Evolutionary conservation across 192 early-diverging fungal species (phyloP).

Genomic region (Obelidium mucronatum): DNA sequence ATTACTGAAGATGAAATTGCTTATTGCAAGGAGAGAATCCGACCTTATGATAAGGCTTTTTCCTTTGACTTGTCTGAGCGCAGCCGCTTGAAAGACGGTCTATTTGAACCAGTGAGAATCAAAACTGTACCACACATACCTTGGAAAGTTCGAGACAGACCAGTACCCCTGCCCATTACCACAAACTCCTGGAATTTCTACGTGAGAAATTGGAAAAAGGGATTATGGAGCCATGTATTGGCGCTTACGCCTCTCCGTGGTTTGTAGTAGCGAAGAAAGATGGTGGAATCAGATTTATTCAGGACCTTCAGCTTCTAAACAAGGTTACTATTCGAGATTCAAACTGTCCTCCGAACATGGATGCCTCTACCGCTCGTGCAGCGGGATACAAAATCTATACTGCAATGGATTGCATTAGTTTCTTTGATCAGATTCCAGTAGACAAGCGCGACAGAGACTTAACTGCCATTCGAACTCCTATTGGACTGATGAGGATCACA

Average conservation of each 20-base stretch:
- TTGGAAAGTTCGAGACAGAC: not conserved
- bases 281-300: not conserved
- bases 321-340: conserved; percentile 1
- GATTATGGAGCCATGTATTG: not conserved
- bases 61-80: not conserved
- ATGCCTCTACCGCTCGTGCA: not conserved
- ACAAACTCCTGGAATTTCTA: not conserved
- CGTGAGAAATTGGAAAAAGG: not conserved
- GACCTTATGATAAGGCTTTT: not conserved
- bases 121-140: not conserved
- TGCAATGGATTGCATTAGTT: not conserved
- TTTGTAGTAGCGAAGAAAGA: not conserved
- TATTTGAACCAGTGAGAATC: not conserved
- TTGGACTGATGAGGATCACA: not conserved
- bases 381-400: not conserved
- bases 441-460: not conserved
- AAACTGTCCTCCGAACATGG: not conserved
- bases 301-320: conserved; percentile 4
- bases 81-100: not conserved
- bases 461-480: not conserved
- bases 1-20: not conserved
- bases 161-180: not conserved
- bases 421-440: not conserved
- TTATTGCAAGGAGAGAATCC: not conserved
- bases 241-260: conserved; percentile 1